A percentile compares a stretch with the other conserved stretches of the same genome.
These are phyloP conservation scores for Houttuynia cordata DNA, from an alignment of 164 flowering plant genomes.

Conservation along the genomic window DNA sequence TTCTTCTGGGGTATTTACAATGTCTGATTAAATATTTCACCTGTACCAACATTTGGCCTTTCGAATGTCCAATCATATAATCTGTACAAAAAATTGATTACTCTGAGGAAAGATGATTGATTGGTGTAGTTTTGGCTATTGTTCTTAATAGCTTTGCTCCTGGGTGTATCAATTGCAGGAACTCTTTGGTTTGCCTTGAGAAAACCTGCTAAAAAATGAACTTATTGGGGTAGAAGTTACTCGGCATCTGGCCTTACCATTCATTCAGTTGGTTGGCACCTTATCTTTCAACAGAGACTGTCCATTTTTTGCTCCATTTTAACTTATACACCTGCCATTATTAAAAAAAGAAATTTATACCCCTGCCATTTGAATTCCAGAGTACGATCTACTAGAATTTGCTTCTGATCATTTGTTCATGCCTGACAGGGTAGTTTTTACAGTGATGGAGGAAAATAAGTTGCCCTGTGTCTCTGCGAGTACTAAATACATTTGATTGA, in stretches of 20 bases:
- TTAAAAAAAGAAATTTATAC: no score
- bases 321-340: no score
- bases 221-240: conserved; percentile 92
- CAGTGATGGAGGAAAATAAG: not conserved
- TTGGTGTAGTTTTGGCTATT: not conserved
- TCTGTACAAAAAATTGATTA: not conserved
- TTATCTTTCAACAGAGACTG: not conserved
- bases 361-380: not conserved
- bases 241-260: conserved; percentile 4
- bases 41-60: no score
- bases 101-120: not conserved
- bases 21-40: no score
- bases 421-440: not conserved
- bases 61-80: not conserved
- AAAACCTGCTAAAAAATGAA: conserved; percentile 83
- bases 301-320: not conserved
- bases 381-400: not conserved
- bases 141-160: not conserved
- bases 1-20: not conserved
- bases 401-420: not conserved
- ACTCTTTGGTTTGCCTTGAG: conserved; percentile 85
- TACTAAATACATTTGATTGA: no score
- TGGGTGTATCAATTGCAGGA: conserved; percentile 32
- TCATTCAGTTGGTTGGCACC: not conserved
- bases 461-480: not conserved